These are phyloP conservation scores for Pochonia chlamydosporia DNA, from an alignment of 2,329 filamentous ascomycete genomes.

Conservation along the genomic window DNA sequence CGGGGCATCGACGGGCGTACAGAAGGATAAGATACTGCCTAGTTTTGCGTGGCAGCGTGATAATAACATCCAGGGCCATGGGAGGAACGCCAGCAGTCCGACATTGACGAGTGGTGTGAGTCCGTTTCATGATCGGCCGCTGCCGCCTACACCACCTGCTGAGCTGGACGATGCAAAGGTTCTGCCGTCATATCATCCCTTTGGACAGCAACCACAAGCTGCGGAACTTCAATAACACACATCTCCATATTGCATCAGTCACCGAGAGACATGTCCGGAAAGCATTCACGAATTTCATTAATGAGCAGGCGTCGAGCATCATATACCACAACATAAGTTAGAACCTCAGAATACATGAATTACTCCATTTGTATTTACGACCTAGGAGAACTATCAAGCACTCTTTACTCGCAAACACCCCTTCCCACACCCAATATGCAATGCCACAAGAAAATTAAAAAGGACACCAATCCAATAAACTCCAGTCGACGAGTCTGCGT, in stretches of 20 bases:
- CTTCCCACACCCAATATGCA: no score
- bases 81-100: neutral
- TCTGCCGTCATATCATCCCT: neutral
- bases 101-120: neutral
- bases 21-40: conserved; percentile 20
- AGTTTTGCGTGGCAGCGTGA: conserved; percentile 27
- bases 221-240: neutral
- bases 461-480: neutral
- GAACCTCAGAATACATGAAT: no score
- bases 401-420: no score
- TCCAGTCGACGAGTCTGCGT: neutral
- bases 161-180: neutral
- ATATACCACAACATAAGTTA: no score
- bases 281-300: no score
- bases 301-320: no score
- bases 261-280: no score
- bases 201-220: neutral
- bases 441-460: neutral
- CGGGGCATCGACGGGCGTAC: neutral
- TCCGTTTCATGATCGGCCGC: neutral
- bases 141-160: neutral
- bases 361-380: no score
- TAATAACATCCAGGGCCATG: conserved; percentile 15
- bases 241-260: neutral
- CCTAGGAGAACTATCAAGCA: neutral